Conservation (phyloP, 1,139 yeast species). For the Lodderomyces orthopsilosis region DNA sequence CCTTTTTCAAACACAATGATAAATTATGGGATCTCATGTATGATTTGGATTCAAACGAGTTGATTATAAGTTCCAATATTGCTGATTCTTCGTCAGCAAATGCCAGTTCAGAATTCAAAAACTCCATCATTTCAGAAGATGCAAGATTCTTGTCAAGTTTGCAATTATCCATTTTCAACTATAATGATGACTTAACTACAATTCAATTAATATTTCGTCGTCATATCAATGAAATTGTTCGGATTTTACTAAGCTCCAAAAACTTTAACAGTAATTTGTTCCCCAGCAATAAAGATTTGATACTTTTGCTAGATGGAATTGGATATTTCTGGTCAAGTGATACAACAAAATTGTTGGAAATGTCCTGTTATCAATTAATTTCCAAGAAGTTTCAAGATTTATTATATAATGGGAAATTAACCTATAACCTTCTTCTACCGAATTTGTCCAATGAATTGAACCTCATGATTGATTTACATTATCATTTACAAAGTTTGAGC, state of each 20-base stretch:
- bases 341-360: conserved; percentile 39
- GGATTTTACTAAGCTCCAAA: conserved; percentile 41
- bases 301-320: conserved; percentile 40
- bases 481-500: conserved; percentile 40
- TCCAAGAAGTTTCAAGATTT: conserved; percentile 38
- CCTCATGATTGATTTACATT: conserved; percentile 44
- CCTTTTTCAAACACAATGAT: conserved; percentile 59
- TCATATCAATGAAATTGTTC: conserved; percentile 45
- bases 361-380: conserved; percentile 43
- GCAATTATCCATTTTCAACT: conserved; percentile 43
- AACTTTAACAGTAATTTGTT: conserved; percentile 28
- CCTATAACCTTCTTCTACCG: conserved; percentile 35
- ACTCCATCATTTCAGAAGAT: conserved; percentile 46
- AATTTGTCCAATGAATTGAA: conserved; percentile 42
- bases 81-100: conserved; percentile 4
- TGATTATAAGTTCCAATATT: conserved; percentile 28
- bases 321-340: conserved; percentile 48
- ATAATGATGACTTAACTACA: conserved; percentile 50
- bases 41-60: conserved; percentile 53
- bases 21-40: conserved; percentile 58
- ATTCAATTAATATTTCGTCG: conserved; percentile 46
- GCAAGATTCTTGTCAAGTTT: conserved; percentile 46
- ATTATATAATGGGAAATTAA: conserved; percentile 32
- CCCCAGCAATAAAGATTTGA: conserved; percentile 18
- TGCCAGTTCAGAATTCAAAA: conserved; percentile 15